Evolutionary conservation across 768 basidiomycete genomes (phyloP).

Genomic region (Favolaschia claudopus): DNA sequence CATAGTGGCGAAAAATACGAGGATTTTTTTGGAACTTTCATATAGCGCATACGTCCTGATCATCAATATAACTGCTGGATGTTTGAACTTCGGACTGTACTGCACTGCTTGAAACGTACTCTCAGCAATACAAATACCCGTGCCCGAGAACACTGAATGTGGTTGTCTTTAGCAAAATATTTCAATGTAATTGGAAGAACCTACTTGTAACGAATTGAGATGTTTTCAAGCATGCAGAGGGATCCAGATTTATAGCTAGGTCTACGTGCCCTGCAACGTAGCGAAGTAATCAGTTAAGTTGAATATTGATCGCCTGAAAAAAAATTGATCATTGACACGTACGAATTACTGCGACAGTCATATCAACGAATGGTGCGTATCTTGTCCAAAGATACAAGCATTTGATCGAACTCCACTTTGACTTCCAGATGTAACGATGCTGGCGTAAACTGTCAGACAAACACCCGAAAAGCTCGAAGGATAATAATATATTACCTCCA

Average conservation of each 20-base stretch:
- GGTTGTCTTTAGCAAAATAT: no score
- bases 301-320: no score
- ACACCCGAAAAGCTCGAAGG: background rate
- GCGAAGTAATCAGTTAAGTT: background rate
- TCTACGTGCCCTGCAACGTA: slow-evolving; percentile 2
- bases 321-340: no score
- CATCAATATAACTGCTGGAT: slow-evolving; percentile 9
- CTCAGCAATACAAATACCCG: slow-evolving; percentile 1
- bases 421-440: slow-evolving; percentile 29
- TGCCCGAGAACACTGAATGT: background rate
- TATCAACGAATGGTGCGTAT: slow-evolving; percentile 35
- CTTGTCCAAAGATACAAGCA: slow-evolving; percentile 35
- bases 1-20: background rate
- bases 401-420: slow-evolving; percentile 31
- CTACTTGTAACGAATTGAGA: no score
- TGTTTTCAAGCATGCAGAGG: no score
- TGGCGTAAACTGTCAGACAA: no score
- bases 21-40: slow-evolving; percentile 5
- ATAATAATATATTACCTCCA: slow-evolving; percentile 11
- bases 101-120: background rate
- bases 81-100: background rate
- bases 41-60: slow-evolving; percentile 17
- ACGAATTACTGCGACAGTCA: slow-evolving; percentile 25
- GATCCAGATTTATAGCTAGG: no score
- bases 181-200: no score